A percentile compares a stretch with the other conserved stretches of the same genome.
phyloP scores from a whole-genome alignment of 495 filamentous ascomycete genomes.

The Aspergillus sclerotioniger region DNA sequence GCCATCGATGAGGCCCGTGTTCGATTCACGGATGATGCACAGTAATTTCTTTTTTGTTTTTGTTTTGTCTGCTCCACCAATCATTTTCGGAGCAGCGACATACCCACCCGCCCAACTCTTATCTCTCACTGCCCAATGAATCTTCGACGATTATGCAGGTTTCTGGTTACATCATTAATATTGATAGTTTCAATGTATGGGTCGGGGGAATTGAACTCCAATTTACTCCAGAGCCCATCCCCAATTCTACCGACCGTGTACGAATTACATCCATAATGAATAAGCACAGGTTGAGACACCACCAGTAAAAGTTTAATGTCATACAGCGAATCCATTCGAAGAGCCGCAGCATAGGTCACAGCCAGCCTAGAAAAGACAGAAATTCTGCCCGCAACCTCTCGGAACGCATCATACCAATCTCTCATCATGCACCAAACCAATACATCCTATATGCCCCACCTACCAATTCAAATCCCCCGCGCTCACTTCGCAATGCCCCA shows the following conservation, averaged over 20 bases:
- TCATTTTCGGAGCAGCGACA: too few relatives aligned
- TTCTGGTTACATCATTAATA: too few relatives aligned
- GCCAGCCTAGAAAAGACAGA: not conserved
- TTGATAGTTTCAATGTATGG: too few relatives aligned
- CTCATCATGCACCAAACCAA: not conserved
- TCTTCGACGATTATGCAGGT: too few relatives aligned
- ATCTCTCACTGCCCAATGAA: too few relatives aligned
- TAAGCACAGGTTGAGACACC: too few relatives aligned
- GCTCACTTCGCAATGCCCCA: not conserved
- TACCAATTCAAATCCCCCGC: not conserved
- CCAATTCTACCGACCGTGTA: too few relatives aligned
- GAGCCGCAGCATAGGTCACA: not conserved
- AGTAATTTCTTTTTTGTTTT: slow-evolving; percentile 1
- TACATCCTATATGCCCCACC: not conserved
- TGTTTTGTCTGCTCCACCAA: not conserved
- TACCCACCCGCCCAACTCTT: too few relatives aligned
- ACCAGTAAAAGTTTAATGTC: not conserved
- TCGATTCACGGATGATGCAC: slow-evolving; percentile 58
- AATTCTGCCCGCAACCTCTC: not conserved
- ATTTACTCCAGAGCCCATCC: too few relatives aligned
- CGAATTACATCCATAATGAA: too few relatives aligned
- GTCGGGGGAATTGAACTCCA: too few relatives aligned
- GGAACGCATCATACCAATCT: slow-evolving; percentile 5
- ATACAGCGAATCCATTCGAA: not conserved
- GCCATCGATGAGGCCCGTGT: slow-evolving; percentile 59